Evolutionary conservation across 306 rosid species (phyloP), one percentile per base, ranked within the genome.

Genomic region (Citrullus amarus): DNA sequence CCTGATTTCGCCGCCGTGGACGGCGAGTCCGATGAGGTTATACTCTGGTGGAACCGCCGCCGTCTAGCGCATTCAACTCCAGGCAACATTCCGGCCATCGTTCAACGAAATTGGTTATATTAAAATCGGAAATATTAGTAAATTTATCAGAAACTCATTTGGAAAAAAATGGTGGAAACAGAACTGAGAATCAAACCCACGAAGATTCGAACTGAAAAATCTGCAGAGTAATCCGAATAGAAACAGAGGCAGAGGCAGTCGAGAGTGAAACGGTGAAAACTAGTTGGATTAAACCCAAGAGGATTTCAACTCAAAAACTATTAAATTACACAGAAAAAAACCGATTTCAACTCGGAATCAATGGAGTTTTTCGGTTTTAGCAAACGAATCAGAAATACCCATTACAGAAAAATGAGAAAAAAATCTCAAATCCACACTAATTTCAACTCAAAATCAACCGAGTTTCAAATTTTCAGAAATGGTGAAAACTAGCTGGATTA

Each of bases 41-140:
- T 79, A 36, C 84, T 86, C 6, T 75, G 87, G 84, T 91, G 97
- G 22, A 91, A 84, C 18, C 97, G 65, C 82, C 99, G 87, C 69
- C 89, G 88, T 62, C 99, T 68, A 14, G 99, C 99, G 73, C 97
- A 87, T 84, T 95, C 99, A 55, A 95, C 99, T 63, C 97, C 99
- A 0, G 97, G 97, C 58, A 95, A 91, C 93, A 84, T 88, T 81
- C 94, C 95, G 17, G 90, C 93, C 96, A 91, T 90, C 54, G 65
- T 43, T 78, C 16, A 28, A 13, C 14, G 75, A 39, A 9, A 2
- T 69, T 18, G 15, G 6, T 69, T 55, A 14, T 25, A 18, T 60
- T 60, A 28, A 61, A 61, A 28, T 61, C 39, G 14, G 68, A 61
- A 30, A 20, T 48, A n/a, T n/a, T 12, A 10, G 62, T 6, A 57